Evolutionary conservation across 768 basidiomycete species (phyloP).

Genomic region (Lactarius sanguifluus): DNA sequence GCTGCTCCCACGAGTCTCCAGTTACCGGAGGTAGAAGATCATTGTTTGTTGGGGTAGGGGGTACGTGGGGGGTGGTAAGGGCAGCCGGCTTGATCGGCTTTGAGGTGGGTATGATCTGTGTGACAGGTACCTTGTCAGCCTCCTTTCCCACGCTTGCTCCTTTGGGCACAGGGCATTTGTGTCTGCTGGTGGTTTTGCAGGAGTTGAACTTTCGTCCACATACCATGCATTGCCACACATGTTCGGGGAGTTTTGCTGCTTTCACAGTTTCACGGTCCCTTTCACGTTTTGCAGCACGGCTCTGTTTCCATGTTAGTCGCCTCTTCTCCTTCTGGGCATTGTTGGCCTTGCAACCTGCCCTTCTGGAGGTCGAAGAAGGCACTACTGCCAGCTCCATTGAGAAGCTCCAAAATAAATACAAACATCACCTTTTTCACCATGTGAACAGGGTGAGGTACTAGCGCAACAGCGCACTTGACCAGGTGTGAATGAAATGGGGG

Average conservation of each 20-base stretch:
- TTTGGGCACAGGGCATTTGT: background rate
- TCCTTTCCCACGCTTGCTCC: background rate
- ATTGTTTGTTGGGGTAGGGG: background rate
- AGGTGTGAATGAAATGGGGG: background rate
- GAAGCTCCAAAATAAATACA: background rate
- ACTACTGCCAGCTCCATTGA: background rate
- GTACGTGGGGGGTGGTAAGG: background rate
- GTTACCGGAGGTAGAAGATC: background rate
- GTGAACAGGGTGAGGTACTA: background rate
- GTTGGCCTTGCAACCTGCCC: constrained; percentile 3
- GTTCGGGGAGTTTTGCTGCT: background rate
- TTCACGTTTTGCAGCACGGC: background rate
- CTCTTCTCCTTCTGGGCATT: constrained; percentile 4
- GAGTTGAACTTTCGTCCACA: background rate
- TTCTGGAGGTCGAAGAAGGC: constrained; percentile 5
- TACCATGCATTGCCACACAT: background rate
- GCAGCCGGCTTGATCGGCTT: background rate
- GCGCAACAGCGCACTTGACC: constrained; percentile 1
- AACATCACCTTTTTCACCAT: background rate
- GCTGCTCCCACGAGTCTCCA: background rate
- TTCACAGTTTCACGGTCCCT: background rate
- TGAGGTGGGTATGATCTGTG: background rate
- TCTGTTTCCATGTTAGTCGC: background rate
- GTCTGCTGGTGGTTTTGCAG: background rate
- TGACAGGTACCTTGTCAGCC: background rate